A percentile compares a stretch with the other conserved stretches of the same genome.
These are phyloP conservation scores for Aspergillus sp. DNA, from an alignment of 2,329 filamentous ascomycete species.

Conservation along the genomic window DNA sequence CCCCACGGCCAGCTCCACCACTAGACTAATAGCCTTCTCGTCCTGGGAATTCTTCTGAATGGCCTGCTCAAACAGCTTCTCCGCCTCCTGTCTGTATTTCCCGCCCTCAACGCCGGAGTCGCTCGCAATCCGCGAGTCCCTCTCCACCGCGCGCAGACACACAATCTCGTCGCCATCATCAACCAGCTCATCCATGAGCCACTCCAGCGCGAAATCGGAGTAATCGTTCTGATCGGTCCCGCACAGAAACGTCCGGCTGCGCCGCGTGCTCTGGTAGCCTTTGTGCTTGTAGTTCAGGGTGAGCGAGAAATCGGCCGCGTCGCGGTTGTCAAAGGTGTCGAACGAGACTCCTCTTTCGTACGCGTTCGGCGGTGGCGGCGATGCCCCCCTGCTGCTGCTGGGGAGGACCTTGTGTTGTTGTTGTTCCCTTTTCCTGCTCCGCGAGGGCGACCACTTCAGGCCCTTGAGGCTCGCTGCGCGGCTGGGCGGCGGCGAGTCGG, in stretches of 20 bases:
- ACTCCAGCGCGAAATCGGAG: conserved; percentile 84
- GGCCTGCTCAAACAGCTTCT: conserved; percentile 63
- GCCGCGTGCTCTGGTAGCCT: conserved; percentile 69
- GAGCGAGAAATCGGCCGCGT: conserved; percentile 62
- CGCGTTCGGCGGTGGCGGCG: conserved; percentile 42
- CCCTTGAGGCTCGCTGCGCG: conserved; percentile 19
- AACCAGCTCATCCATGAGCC: conserved; percentile 83
- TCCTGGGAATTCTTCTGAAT: conserved; percentile 72
- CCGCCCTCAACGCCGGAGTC: conserved; percentile 54
- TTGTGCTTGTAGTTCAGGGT: conserved; percentile 79
- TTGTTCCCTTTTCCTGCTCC: no score
- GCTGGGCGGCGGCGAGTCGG: conserved; percentile 19
- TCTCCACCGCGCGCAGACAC: conserved; percentile 79
- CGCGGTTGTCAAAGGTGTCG: conserved; percentile 60
- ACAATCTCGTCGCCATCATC: conserved; percentile 92
- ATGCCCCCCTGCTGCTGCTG: conserved; percentile 25
- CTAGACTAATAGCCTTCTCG: conserved; percentile 67
- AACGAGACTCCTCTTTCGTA: conserved; percentile 64
- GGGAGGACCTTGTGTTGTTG: no score
- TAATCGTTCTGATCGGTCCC: conserved; percentile 87
- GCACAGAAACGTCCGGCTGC: conserved; percentile 81
- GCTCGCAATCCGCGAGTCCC: conserved; percentile 60
- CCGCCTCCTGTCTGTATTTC: conserved; percentile 66
- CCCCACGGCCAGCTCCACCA: conserved; percentile 79
- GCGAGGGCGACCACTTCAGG: conserved; percentile 16